Percentiles rank a stretch among this genome's conserved stretches.
Evolutionary conservation across 345 rosid species (phyloP).

Genomic region (Gossypium raimondii): DNA sequence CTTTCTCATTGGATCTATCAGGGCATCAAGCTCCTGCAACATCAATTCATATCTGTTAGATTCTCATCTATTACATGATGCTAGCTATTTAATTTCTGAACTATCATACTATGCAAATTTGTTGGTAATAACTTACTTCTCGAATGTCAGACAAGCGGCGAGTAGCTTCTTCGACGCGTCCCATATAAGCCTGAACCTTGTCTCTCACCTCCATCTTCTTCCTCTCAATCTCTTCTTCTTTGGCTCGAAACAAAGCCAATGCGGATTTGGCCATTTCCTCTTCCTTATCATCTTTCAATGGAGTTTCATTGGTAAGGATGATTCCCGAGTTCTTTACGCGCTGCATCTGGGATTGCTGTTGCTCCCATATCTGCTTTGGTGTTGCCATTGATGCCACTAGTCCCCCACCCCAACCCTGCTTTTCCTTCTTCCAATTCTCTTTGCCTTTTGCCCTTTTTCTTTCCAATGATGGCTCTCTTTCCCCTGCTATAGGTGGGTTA

Average conservation of each 20-base stretch:
- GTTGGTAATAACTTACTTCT: slow-evolving; percentile 45
- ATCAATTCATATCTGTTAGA: not conserved
- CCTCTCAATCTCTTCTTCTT: slow-evolving; percentile 93
- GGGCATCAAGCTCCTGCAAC: slow-evolving; percentile 59
- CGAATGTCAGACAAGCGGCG: slow-evolving; percentile 76
- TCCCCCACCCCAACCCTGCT: not conserved
- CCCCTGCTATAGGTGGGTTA: slow-evolving; percentile 22
- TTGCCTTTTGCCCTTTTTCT: slow-evolving; percentile 8
- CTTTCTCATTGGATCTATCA: slow-evolving; percentile 69
- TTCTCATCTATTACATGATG: not conserved
- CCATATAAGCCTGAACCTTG: slow-evolving; percentile 64
- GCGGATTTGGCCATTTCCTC: slow-evolving; percentile 78
- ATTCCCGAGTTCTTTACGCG: slow-evolving; percentile 46
- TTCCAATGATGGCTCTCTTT: slow-evolving; percentile 37
- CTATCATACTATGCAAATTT: not conserved
- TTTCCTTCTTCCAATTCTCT: slow-evolving; percentile 14
- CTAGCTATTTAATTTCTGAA: not conserved
- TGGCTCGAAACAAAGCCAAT: slow-evolving; percentile 58
- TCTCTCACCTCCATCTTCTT: slow-evolving; percentile 71
- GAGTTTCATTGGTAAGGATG: slow-evolving; percentile 37
- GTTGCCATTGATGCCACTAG: slow-evolving; percentile 37
- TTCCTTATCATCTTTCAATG: slow-evolving; percentile 49
- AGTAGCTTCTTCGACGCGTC: slow-evolving; percentile 68
- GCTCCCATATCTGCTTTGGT: slow-evolving; percentile 44
- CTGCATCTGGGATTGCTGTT: slow-evolving; percentile 44